A percentile compares a stretch with the other conserved stretches of the same genome.
These are phyloP conservation scores for Lanzia echinophila DNA, from an alignment of 2,329 filamentous ascomycete species.

Conservation along the genomic window DNA sequence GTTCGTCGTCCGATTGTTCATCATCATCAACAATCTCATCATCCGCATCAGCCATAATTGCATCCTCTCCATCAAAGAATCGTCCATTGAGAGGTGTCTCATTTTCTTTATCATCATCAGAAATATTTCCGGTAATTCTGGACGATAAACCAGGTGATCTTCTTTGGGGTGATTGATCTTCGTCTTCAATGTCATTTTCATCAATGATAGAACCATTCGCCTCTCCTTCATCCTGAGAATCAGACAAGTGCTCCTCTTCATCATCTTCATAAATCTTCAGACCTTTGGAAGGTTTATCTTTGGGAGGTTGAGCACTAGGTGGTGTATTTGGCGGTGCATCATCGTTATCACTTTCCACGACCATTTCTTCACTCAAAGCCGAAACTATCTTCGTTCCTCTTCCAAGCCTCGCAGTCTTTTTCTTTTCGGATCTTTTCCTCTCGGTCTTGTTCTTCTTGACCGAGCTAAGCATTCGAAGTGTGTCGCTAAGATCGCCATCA, in stretches of 20 bases:
- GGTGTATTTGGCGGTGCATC: constrained; percentile 1
- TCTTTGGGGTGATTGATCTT: not conserved
- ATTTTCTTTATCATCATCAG: not conserved
- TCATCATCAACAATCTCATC: not conserved
- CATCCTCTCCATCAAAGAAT: not conserved
- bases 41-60: not conserved
- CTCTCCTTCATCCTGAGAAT: not conserved
- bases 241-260: not conserved
- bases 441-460: not conserved
- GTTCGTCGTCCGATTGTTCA: not conserved
- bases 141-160: not conserved
- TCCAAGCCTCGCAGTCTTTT: not conserved
- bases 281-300: not conserved
- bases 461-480: not conserved
- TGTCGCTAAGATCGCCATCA: not conserved
- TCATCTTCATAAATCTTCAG: not conserved
- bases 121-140: not conserved
- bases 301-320: constrained; percentile 6
- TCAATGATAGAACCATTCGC: not conserved
- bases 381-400: not conserved
- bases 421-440: not conserved
- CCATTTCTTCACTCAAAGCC: constrained; percentile 7
- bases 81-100: not conserved
- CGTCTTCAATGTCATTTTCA: not conserved
- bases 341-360: constrained; percentile 6